phyloP scores from a whole-genome alignment of 495 filamentous ascomycete species.

The Filosporella fistucella region DNA sequence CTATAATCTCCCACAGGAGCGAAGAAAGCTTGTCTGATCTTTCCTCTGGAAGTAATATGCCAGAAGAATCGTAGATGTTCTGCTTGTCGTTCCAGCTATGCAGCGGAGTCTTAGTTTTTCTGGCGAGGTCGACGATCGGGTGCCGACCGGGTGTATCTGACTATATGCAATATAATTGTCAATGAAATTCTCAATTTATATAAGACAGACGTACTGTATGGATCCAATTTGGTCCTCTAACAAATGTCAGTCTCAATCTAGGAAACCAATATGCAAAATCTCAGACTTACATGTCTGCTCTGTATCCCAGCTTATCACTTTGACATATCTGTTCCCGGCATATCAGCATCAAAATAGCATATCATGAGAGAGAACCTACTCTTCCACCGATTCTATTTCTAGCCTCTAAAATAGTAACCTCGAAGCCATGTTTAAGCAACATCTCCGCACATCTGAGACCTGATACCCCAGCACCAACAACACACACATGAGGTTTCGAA shows the following conservation, averaged over 20 bases:
- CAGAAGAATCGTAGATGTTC: constrained; percentile 57
- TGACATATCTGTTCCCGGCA: constrained; percentile 6
- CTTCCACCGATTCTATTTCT: constrained; percentile 74
- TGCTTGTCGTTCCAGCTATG: constrained; percentile 55
- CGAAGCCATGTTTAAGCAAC: constrained; percentile 69
- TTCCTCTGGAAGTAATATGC: constrained; percentile 47
- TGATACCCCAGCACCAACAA: constrained; percentile 89
- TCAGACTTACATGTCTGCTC: constrained; percentile 9
- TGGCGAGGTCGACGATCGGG: constrained; percentile 75
- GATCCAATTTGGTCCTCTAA: constrained; percentile 83
- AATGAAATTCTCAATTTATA: neutral
- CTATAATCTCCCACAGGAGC: constrained; percentile 71
- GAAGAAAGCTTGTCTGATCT: constrained; percentile 52
- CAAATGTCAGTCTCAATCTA: too few species aligned
- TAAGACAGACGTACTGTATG: neutral
- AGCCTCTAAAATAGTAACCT: constrained; percentile 83
- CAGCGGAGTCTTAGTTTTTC: constrained; percentile 56
- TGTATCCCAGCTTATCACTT: constrained; percentile 14
- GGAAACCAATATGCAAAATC: neutral
- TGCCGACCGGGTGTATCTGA: constrained; percentile 44
- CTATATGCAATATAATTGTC: constrained; percentile 8
- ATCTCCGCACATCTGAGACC: constrained; percentile 84
- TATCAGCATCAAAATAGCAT: too few species aligned
- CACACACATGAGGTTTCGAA: constrained; percentile 45
- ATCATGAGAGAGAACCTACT: neutral